These are phyloP conservation scores for Candida sakaeoensis DNA, from an alignment of 805 yeast genomes.

Conservation along the genomic window DNA sequence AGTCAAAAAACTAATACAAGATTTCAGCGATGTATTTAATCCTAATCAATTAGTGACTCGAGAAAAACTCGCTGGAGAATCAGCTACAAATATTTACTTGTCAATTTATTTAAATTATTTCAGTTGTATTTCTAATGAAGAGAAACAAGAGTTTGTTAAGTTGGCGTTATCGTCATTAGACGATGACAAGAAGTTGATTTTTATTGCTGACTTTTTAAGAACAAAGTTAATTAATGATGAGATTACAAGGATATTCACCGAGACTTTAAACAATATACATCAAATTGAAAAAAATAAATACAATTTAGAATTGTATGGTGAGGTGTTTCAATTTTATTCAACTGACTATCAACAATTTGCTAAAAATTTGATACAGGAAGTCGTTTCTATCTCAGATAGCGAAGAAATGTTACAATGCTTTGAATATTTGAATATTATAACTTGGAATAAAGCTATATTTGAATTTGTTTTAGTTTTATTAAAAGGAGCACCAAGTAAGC, in stretches of 20 bases:
- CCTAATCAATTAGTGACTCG: slow-evolving; percentile 18
- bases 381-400: slow-evolving; percentile 23
- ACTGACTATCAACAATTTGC: slow-evolving; percentile 23
- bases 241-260: slow-evolving; percentile 1
- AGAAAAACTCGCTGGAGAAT: slow-evolving; percentile 2
- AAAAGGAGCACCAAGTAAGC: slow-evolving; percentile 32
- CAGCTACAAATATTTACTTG: slow-evolving; percentile 13
- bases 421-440: slow-evolving; percentile 16
- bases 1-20: slow-evolving; percentile 22
- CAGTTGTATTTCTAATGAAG: slow-evolving; percentile 9
- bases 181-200: slow-evolving; percentile 16
- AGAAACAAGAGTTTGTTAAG: slow-evolving; percentile 13
- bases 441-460: slow-evolving; percentile 31
- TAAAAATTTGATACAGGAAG: slow-evolving; percentile 31
- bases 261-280: slow-evolving; percentile 3
- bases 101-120: slow-evolving; percentile 11
- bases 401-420: slow-evolving; percentile 24
- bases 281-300: slow-evolving; percentile 2
- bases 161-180: slow-evolving; percentile 8
- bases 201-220: slow-evolving; percentile 15
- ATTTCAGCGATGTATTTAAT: slow-evolving; percentile 31
- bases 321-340: slow-evolving; percentile 14
- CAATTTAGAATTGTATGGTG: slow-evolving; percentile 20
- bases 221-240: background rate
- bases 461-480: slow-evolving; percentile 29